Base-by-base conservation (phyloP, 805 yeast species). In the Lachancea mirantina region DNA sequence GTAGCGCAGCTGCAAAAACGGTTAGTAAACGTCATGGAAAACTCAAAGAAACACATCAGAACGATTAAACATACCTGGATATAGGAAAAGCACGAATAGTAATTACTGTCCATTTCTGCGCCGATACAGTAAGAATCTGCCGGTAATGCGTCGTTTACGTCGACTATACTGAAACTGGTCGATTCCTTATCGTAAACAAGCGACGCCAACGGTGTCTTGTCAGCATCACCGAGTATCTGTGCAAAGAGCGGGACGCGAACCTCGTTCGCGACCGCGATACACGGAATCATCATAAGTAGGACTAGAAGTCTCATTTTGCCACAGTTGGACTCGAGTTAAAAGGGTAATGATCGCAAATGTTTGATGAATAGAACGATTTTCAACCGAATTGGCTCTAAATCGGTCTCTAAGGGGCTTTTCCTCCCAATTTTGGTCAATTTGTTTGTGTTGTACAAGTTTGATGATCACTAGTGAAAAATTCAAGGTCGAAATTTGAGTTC, bases 61-160 rank as follows among this genome's bases (percentile, higher is more conserved):
- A n/a, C n/a, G n/a, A n/a, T 5, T 11, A 3, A 16, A 28, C 38
- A 34, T 34, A 52, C 35, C 26, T 48, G 43, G 19, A 46, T 16
- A 25, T 40, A 45, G 24, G 49, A 36, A 34, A 55, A 52, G 37
- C 61, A 55, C 8, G 44, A 32, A 18, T 33, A 33, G 14, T 27
- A 16, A 2, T 34, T 39, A 14, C 36, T 44, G 6, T 30, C 39
- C n/a, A 46, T 32, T 5, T 24, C 30, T 3, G 48, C 45, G 30
- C 46, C 47, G 10, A 54, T 38, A 26, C 55, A 52, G 29, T 45
- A 45, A 8, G 38, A 17, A 2, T 27, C 43, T n/a, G 33, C 41
- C 11, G 16, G 23, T 4, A 33, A 13, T 19, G 29, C 20, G 14
- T 25, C 28, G 21, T 26, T 34, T 25, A 36, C 26, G 25, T 36